Evolutionary conservation across 495 filamentous ascomycete species (phyloP).

Genomic region (Sporormia fimetaria): DNA sequence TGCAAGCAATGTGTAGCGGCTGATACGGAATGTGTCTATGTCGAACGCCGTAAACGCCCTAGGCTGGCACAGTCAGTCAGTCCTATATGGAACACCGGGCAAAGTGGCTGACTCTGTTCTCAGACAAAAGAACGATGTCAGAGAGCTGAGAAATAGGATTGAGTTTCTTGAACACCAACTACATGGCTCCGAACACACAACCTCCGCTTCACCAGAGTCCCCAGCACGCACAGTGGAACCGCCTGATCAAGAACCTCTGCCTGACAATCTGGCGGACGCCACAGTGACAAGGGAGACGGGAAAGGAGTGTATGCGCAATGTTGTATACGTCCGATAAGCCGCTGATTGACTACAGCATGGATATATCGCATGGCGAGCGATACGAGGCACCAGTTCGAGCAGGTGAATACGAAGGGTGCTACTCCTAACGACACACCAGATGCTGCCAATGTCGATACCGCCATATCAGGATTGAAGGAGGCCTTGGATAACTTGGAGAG

Average conservation of each 20-base stretch:
- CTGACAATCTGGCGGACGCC: too few relatives aligned
- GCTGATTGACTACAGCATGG: slow-evolving; percentile 8
- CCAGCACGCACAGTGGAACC: neutral
- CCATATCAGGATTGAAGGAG: slow-evolving; percentile 7
- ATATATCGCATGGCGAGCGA: slow-evolving; percentile 12
- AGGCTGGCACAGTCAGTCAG: slow-evolving; percentile 6
- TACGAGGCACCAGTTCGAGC: slow-evolving; percentile 4
- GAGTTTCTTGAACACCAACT: slow-evolving; percentile 8
- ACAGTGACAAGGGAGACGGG: too few relatives aligned
- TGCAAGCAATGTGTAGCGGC: slow-evolving; percentile 11
- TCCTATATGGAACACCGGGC: neutral
- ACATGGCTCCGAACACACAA: neutral
- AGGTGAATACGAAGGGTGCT: neutral
- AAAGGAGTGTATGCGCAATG: too few relatives aligned
- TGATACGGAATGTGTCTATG: slow-evolving; percentile 6
- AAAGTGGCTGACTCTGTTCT: neutral
- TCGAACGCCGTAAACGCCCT: slow-evolving; percentile 5
- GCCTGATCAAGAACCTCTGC: neutral
- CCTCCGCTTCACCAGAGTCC: neutral
- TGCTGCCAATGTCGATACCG: neutral
- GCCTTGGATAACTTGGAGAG: slow-evolving; percentile 6
- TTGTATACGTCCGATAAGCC: too few relatives aligned
- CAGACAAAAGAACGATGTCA: slow-evolving; percentile 1
- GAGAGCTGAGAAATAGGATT: slow-evolving; percentile 1
- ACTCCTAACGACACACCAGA: neutral